A percentile compares a stretch with the other conserved stretches of the same genome.
These are phyloP conservation scores for Helotiales sp. DNA, from an alignment of 2,329 filamentous ascomycete genomes.

Conservation along the genomic window DNA sequence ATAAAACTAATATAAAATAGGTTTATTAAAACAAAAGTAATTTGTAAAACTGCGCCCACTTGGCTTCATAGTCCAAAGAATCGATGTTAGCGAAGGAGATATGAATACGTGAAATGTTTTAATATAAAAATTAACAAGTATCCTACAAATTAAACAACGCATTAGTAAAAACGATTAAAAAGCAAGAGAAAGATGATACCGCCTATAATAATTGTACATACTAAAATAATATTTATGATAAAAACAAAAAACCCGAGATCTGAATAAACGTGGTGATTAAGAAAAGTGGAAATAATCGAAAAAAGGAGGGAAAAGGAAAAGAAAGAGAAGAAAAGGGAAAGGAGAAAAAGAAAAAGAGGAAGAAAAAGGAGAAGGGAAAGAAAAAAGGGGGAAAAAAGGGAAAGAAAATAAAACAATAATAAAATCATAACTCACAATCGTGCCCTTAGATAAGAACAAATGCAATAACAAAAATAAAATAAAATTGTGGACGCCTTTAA, in stretches of 20 bases:
- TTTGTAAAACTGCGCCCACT: background rate
- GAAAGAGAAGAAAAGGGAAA: too few relatives aligned
- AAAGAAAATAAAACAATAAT: background rate
- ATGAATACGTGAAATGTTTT: conserved; percentile 5
- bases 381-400: background rate
- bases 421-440: conserved; percentile 5
- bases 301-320: background rate
- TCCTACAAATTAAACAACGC: background rate
- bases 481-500: background rate
- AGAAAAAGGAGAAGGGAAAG: background rate
- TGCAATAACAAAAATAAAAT: background rate
- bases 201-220: background rate
- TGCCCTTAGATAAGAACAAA: conserved; percentile 1
- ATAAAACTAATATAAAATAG: conserved; percentile 1
- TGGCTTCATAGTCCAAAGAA: background rate
- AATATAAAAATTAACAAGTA: background rate
- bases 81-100: conserved; percentile 1
- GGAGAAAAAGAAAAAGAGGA: background rate
- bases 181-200: conserved; percentile 2
- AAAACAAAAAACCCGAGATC: background rate
- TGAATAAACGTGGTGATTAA: conserved; percentile 1
- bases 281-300: background rate
- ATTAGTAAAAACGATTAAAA: background rate
- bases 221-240: background rate
- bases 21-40: conserved; percentile 1